phyloP scores from a whole-genome alignment of 2,329 filamentous ascomycete species.

The Diplodia scrobiculata region DNA sequence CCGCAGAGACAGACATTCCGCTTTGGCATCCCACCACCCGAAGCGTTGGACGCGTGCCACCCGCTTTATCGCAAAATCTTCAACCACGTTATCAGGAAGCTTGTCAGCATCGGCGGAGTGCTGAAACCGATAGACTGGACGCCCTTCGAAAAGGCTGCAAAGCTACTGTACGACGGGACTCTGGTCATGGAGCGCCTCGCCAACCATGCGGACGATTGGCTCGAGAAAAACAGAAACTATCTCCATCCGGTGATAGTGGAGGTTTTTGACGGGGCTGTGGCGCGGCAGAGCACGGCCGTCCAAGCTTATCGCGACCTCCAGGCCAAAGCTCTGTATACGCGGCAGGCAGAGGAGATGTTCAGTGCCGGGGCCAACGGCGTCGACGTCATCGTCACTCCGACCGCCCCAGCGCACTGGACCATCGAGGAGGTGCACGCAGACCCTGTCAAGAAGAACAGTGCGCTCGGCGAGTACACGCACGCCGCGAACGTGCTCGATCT shows the following conservation, averaged over 20 bases:
- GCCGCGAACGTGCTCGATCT: conserved; percentile 64
- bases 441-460: conserved; percentile 58
- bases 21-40: conserved; percentile 53
- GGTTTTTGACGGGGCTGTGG: conserved; percentile 43
- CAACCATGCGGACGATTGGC: conserved; percentile 39
- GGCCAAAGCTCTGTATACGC: conserved; percentile 39
- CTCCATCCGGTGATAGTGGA: conserved; percentile 55
- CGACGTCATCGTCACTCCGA: conserved; percentile 55
- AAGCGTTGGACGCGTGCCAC: conserved; percentile 49
- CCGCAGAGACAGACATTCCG: conserved; percentile 48
- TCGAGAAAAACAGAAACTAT: conserved; percentile 40
- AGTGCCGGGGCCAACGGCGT: conserved; percentile 37
- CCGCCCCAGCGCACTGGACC: conserved; percentile 53
- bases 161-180: conserved; percentile 60
- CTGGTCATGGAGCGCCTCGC: conserved; percentile 61
- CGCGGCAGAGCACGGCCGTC: conserved; percentile 38
- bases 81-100: conserved; percentile 37
- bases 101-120: conserved; percentile 38
- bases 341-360: conserved; percentile 40
- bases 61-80: conserved; percentile 45
- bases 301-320: conserved; percentile 42
- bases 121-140: conserved; percentile 41
- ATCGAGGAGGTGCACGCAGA: conserved; percentile 55
- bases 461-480: conserved; percentile 56
- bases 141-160: conserved; percentile 55